Conservation (phyloP, 2,329 filamentous ascomycete genomes). For the Neopestalotiopsis sp. region DNA sequence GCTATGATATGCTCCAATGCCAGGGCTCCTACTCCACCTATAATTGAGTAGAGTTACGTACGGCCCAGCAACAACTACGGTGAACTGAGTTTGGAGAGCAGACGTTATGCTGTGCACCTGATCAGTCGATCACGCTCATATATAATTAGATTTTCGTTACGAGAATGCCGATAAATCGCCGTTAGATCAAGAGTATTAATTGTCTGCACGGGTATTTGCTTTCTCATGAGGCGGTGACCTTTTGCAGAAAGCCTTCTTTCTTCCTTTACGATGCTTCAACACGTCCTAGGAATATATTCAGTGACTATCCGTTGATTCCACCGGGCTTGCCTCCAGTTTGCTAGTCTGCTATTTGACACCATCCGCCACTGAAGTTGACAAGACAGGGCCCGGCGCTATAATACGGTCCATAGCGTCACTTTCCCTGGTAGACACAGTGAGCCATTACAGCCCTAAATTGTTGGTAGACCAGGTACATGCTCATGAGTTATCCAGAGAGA, state of each 20-base stretch:
- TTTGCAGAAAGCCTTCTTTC: background rate
- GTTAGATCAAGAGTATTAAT: background rate
- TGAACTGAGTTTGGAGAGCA: background rate
- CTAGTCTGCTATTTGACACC: background rate
- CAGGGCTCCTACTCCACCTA: constrained; percentile 7
- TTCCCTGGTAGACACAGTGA: background rate
- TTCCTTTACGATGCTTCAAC: background rate
- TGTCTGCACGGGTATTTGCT: background rate
- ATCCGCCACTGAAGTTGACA: background rate
- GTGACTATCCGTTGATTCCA: background rate
- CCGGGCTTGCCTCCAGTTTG: background rate
- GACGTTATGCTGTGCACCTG: background rate
- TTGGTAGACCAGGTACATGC: background rate
- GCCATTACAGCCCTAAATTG: constrained; percentile 6
- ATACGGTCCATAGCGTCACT: constrained; percentile 4
- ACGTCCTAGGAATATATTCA: background rate
- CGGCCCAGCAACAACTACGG: background rate
- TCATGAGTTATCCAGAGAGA: background rate
- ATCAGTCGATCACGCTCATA: background rate
- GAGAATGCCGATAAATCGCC: constrained; percentile 9
- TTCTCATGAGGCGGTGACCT: background rate
- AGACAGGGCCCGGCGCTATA: background rate
- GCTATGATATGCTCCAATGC: constrained; percentile 2
- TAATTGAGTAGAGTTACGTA: background rate
- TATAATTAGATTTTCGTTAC: background rate